phyloP scores from a whole-genome alignment of 2,329 filamentous ascomycete species.

The Fusarium udum region DNA sequence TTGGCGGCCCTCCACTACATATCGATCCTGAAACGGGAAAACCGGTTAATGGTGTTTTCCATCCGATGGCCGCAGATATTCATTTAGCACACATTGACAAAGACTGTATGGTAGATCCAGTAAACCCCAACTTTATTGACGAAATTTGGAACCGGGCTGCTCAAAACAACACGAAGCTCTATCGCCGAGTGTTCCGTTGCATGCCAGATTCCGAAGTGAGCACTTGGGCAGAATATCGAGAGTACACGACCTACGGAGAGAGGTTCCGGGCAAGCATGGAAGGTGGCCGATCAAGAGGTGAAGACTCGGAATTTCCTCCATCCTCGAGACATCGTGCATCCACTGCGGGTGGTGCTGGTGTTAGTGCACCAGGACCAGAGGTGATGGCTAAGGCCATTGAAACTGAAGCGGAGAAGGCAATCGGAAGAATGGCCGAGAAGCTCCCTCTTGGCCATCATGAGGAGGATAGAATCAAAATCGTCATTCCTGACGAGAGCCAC shows the following conservation, averaged over 20 bases:
- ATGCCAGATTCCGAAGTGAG: conserved; percentile 96
- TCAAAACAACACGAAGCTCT: conserved; percentile 95
- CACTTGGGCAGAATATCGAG: conserved; percentile 92
- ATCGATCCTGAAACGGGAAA: conserved; percentile 62
- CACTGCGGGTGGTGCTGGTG: conserved; percentile 52
- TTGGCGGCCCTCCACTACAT: conserved; percentile 75
- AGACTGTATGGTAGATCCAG: conserved; percentile 93
- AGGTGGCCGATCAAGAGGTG: conserved; percentile 60
- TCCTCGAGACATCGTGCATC: conserved; percentile 46
- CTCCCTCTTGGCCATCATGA: conserved; percentile 32
- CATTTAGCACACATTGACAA: conserved; percentile 78
- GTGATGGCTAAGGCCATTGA: conserved; percentile 49
- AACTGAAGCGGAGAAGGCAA: conserved; percentile 48
- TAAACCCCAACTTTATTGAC: conserved; percentile 83
- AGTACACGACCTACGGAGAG: conserved; percentile 80
- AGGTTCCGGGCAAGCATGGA: conserved; percentile 77
- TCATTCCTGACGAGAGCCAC: conserved; percentile 45
- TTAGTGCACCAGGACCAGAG: conserved; percentile 55
- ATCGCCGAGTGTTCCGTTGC: conserved; percentile 91
- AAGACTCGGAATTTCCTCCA: conserved; percentile 59
- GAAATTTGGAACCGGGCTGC: conserved; percentile 89
- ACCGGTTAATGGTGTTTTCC: conserved; percentile 54
- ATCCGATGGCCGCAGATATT: conserved; percentile 73
- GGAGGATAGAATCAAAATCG: conserved; percentile 47
- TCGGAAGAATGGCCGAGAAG: conserved; percentile 45